Evolutionary conservation across 2,329 filamentous ascomycete species (phyloP).

Genomic region (Aspergillus sp.): DNA sequence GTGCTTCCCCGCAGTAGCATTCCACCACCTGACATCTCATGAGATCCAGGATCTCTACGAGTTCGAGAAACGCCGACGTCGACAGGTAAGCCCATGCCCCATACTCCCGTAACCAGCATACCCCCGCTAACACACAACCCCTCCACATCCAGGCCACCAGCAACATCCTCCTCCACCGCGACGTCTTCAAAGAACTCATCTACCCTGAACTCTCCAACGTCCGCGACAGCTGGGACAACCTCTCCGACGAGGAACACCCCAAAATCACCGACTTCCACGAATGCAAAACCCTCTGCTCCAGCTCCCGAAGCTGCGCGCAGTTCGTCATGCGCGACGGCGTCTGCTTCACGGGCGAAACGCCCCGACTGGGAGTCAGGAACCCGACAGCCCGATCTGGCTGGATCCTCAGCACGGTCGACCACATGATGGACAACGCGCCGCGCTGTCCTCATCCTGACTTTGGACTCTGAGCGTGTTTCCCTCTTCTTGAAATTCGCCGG

Average conservation of each 20-base stretch:
- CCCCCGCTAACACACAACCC: neutral
- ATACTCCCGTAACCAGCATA: neutral
- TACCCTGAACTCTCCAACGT: slow-evolving; percentile 33
- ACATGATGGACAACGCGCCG: slow-evolving; percentile 30
- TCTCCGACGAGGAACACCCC: slow-evolving; percentile 34
- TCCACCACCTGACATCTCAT: slow-evolving; percentile 50
- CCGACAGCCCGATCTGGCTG: slow-evolving; percentile 34
- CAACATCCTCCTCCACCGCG: slow-evolving; percentile 36
- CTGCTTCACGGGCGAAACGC: slow-evolving; percentile 35
- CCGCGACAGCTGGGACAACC: slow-evolving; percentile 39
- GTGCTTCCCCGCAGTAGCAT: slow-evolving; percentile 54
- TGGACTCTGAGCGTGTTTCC: slow-evolving; percentile 16
- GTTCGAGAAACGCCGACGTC: slow-evolving; percentile 57
- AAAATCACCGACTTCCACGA: slow-evolving; percentile 31
- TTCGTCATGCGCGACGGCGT: slow-evolving; percentile 32
- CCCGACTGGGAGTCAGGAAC: slow-evolving; percentile 32
- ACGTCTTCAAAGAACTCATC: slow-evolving; percentile 41
- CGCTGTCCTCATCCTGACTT: slow-evolving; percentile 31
- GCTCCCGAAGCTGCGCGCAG: slow-evolving; percentile 31
- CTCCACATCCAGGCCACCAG: slow-evolving; percentile 7
- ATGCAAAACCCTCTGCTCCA: slow-evolving; percentile 33
- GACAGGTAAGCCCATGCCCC: slow-evolving; percentile 53
- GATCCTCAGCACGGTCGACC: slow-evolving; percentile 32
- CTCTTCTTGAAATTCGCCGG: neutral
- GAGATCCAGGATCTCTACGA: slow-evolving; percentile 48